phyloP scores from a whole-genome alignment of 306 rosid species.

The Dryas alaskensis region DNA sequence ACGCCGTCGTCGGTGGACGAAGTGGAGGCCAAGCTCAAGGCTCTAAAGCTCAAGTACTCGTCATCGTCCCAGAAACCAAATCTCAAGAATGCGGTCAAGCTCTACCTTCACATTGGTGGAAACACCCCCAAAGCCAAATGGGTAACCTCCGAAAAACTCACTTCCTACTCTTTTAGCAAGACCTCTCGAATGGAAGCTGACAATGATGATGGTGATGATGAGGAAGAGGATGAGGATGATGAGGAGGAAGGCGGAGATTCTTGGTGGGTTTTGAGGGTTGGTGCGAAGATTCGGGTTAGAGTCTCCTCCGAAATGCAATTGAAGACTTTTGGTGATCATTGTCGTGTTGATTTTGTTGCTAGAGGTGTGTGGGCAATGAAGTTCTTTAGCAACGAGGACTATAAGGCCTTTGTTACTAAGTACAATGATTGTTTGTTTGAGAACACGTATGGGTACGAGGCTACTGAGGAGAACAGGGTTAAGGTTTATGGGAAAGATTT shows the following conservation, averaged over 20 bases:
- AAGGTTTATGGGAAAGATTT: conserved; percentile 91
- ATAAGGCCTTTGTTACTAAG: conserved; percentile 44
- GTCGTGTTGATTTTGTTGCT: conserved; percentile 81
- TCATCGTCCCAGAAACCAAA: conserved; percentile 42
- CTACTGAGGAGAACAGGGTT: conserved; percentile 64
- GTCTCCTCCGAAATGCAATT: conserved; percentile 59
- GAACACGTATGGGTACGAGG: conserved; percentile 65
- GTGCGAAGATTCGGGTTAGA: conserved; percentile 55
- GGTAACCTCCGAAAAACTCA: conserved; percentile 72
- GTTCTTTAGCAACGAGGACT: conserved; percentile 58
- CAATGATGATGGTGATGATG: conserved; percentile 24
- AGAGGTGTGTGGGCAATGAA: conserved; percentile 95
- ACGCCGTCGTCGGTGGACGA: conserved; percentile 71
- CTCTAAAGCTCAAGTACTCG: conserved; percentile 71
- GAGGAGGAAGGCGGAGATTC: conserved; percentile 38
- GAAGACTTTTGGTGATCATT: conserved; percentile 61
- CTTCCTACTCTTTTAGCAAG: conserved; percentile 52
- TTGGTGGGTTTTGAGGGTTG: conserved; percentile 70
- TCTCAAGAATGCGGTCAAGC: conserved; percentile 71
- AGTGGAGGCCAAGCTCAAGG: conserved; percentile 79
- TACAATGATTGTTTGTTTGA: conserved; percentile 72
- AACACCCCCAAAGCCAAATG: conserved; percentile 84
- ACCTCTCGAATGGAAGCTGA: conserved; percentile 32
- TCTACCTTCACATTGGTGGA: conserved; percentile 74
- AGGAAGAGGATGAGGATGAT: conserved; percentile 40